Evolutionary conservation across 257 asterid species (phyloP).

Genomic region (Lycium ferocissimum): DNA sequence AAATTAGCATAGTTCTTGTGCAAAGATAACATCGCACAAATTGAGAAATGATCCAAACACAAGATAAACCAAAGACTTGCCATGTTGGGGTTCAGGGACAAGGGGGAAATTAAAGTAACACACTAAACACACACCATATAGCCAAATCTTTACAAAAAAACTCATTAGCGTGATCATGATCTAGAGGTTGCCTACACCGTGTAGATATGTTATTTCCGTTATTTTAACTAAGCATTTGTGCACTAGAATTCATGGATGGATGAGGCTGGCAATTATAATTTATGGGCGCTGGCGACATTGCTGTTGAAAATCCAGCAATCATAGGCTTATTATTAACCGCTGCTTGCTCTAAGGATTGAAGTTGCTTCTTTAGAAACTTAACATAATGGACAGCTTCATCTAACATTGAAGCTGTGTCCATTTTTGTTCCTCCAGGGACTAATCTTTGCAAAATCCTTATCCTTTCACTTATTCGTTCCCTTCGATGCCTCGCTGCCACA

Average conservation of each 20-base stretch:
- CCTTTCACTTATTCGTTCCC: slow-evolving; percentile 62
- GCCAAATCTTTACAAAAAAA: background rate
- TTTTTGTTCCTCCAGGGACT: slow-evolving; percentile 62
- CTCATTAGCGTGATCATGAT: background rate
- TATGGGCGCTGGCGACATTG: background rate
- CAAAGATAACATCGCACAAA: background rate
- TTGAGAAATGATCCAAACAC: background rate
- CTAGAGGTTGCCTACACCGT: background rate
- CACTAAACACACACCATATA: slow-evolving; percentile 8
- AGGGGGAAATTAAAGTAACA: background rate
- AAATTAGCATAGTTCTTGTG: background rate
- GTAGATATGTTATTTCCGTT: background rate
- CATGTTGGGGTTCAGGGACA: background rate
- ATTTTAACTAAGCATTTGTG: slow-evolving; percentile 32
- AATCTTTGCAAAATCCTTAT: slow-evolving; percentile 55
- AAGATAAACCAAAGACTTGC: background rate
- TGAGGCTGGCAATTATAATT: slow-evolving; percentile 29
- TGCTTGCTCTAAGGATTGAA: slow-evolving; percentile 46
- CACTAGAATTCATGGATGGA: slow-evolving; percentile 24
- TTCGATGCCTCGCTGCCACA: slow-evolving; percentile 59
- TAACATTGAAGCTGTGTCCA: slow-evolving; percentile 66
- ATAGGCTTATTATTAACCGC: slow-evolving; percentile 32
- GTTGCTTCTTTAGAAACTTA: slow-evolving; percentile 56
- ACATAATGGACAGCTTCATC: slow-evolving; percentile 63
- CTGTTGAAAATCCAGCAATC: slow-evolving; percentile 27